Evolutionary conservation across 2,329 filamentous ascomycete genomes (phyloP).

Genomic region (Ustulina deusta): DNA sequence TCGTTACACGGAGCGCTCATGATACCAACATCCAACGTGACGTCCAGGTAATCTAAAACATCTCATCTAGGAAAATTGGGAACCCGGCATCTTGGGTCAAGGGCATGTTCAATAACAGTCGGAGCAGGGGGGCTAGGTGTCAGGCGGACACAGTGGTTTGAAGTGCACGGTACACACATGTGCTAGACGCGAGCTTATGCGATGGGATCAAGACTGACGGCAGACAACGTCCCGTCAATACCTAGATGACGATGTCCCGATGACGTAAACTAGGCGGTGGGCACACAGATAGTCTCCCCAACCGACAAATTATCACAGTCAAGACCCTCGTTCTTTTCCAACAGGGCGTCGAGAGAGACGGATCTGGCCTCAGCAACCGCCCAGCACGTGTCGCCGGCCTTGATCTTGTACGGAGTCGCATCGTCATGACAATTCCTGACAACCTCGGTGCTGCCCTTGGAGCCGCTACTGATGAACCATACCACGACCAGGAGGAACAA

Average conservation of each 20-base stretch:
- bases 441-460: slow-evolving; percentile 41
- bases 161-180: background rate
- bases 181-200: background rate
- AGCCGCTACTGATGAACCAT: slow-evolving; percentile 58
- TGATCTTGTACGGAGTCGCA: slow-evolving; percentile 55
- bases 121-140: background rate
- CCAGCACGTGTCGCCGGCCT: slow-evolving; percentile 66
- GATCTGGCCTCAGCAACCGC: slow-evolving; percentile 59
- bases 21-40: background rate
- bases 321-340: slow-evolving; percentile 59
- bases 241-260: background rate
- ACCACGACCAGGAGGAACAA: slow-evolving; percentile 63
- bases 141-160: background rate
- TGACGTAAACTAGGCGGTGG: slow-evolving; percentile 39
- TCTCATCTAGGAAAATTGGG: background rate
- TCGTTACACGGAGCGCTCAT: background rate
- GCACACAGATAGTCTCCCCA: slow-evolving; percentile 61
- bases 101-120: background rate
- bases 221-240: background rate
- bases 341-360: slow-evolving; percentile 60
- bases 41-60: background rate
- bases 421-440: slow-evolving; percentile 49
- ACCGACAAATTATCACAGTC: slow-evolving; percentile 60
- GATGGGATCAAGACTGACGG: background rate
- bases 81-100: background rate